phyloP scores from a whole-genome alignment of 495 filamentous ascomycete species.

The Jackrogersella multiformis region DNA sequence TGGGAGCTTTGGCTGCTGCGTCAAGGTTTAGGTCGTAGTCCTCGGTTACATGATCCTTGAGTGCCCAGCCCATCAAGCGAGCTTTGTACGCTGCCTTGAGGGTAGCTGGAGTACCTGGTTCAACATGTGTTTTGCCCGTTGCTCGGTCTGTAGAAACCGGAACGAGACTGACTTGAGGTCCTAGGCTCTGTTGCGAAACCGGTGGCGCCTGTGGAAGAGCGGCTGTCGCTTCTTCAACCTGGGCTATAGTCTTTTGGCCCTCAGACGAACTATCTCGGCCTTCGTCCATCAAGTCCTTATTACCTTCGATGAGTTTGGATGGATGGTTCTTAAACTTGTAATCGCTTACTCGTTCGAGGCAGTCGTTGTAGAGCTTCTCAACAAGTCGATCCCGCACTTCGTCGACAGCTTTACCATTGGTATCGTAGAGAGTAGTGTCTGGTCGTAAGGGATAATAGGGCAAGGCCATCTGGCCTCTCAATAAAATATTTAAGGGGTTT shows the following conservation, averaged over 20 bases:
- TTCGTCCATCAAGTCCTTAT: conserved; percentile 81
- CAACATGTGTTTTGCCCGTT: conserved; percentile 67
- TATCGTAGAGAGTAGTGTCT: conserved; percentile 89
- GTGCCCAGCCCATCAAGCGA: conserved; percentile 79
- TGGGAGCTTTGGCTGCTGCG: conserved; percentile 61
- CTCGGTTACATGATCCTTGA: conserved; percentile 70
- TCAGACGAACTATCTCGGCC: conserved; percentile 79
- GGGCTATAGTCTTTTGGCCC: conserved; percentile 74
- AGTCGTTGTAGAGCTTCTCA: conserved; percentile 91
- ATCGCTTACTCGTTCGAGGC: conserved; percentile 86
- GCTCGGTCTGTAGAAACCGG: conserved; percentile 67
- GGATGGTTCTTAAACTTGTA: conserved; percentile 81
- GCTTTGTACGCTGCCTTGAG: conserved; percentile 74
- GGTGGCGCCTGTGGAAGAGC: conserved; percentile 57
- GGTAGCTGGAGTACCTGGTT: conserved; percentile 65
- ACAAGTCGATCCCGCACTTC: conserved; percentile 81
- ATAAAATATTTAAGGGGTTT: conserved; percentile 89
- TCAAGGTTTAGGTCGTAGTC: conserved; percentile 80
- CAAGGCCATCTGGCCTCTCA: conserved; percentile 89
- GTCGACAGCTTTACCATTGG: conserved; percentile 82
- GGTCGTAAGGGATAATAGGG: conserved; percentile 85
- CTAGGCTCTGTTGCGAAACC: conserved; percentile 58
- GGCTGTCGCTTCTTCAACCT: conserved; percentile 69
- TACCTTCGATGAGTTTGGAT: conserved; percentile 79
- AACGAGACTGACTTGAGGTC: conserved; percentile 61